These are phyloP conservation scores for Rasamsonia emersonii DNA, from an alignment of 2,329 filamentous ascomycete genomes.

Conservation along the genomic window DNA sequence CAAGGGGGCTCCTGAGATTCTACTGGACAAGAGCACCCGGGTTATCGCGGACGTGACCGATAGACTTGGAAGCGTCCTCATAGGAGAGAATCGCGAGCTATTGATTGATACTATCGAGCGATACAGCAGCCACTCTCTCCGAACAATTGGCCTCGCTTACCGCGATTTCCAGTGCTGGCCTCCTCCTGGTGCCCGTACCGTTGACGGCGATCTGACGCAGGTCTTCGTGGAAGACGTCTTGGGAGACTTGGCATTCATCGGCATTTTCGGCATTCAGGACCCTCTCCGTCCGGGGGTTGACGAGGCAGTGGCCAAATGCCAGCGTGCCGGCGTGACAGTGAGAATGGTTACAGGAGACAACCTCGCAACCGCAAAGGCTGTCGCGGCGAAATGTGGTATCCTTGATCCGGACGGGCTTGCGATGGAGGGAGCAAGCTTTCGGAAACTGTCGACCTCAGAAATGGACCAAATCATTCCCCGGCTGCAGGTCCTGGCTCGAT, in stretches of 20 bases:
- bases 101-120: constrained; percentile 14
- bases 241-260: constrained; percentile 56
- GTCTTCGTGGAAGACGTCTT: constrained; percentile 51
- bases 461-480: constrained; percentile 44
- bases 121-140: constrained; percentile 45
- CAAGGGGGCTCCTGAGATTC: constrained; percentile 28
- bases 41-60: not conserved
- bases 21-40: constrained; percentile 18
- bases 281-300: constrained; percentile 53
- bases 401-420: constrained; percentile 41
- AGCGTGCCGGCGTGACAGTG: constrained; percentile 54
- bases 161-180: constrained; percentile 59
- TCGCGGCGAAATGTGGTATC: constrained; percentile 60
- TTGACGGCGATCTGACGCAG: not conserved
- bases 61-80: not conserved
- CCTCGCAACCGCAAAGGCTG: constrained; percentile 56
- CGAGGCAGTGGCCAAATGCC: constrained; percentile 52
- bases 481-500: constrained; percentile 50
- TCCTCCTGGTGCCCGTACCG: constrained; percentile 23
- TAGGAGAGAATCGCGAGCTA: not conserved
- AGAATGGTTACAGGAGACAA: constrained; percentile 63
- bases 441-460: constrained; percentile 43
- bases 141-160: constrained; percentile 62
- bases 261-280: constrained; percentile 57
- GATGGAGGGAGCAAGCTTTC: constrained; percentile 55